A percentile compares a stretch with the other conserved stretches of the same genome.
Conservation (phyloP, 1,284 basidiomycete species). For the Cutaneotrichosporon sp. region DNA sequence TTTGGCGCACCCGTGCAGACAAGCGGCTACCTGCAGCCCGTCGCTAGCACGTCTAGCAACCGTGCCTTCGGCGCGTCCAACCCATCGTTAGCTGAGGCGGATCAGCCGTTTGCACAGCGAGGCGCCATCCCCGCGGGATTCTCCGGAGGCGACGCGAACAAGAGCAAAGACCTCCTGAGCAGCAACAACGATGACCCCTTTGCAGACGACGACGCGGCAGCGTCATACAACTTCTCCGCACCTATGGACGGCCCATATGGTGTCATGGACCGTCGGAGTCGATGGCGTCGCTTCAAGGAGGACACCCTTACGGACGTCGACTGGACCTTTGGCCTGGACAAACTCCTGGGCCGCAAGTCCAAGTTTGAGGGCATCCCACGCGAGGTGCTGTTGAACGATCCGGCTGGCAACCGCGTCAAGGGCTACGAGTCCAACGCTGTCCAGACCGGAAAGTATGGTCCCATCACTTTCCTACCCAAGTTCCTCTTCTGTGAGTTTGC, state of each 20-base stretch:
- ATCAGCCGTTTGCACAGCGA: conserved; percentile 33
- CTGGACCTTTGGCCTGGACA: conserved; percentile 43
- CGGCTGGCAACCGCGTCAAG: conserved; percentile 50
- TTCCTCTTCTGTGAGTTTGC: conserved; percentile 72
- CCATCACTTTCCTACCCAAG: conserved; percentile 83
- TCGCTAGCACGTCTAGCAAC: conserved; percentile 21
- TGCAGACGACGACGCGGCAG: conserved; percentile 40
- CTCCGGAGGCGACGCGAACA: not conserved
- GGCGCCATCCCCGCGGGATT: conserved; percentile 15
- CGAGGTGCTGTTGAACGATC: conserved; percentile 65
- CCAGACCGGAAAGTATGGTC: conserved; percentile 92
- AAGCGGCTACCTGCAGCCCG: conserved; percentile 33
- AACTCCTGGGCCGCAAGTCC: conserved; percentile 35
- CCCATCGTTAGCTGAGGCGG: conserved; percentile 25
- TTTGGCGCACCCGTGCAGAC: conserved; percentile 28
- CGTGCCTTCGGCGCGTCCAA: conserved; percentile 24
- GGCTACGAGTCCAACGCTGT: conserved; percentile 79
- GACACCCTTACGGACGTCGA: conserved; percentile 43
- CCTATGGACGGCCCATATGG: conserved; percentile 30
- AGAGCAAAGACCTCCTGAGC: not conserved
- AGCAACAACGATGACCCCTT: conserved; percentile 25
- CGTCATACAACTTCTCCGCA: conserved; percentile 39
- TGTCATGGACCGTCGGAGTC: conserved; percentile 19
- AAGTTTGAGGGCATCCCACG: conserved; percentile 46
- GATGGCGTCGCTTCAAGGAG: conserved; percentile 37